phyloP scores from a whole-genome alignment of 176 grass and related monocot species.

The Elaeis guineensis region DNA sequence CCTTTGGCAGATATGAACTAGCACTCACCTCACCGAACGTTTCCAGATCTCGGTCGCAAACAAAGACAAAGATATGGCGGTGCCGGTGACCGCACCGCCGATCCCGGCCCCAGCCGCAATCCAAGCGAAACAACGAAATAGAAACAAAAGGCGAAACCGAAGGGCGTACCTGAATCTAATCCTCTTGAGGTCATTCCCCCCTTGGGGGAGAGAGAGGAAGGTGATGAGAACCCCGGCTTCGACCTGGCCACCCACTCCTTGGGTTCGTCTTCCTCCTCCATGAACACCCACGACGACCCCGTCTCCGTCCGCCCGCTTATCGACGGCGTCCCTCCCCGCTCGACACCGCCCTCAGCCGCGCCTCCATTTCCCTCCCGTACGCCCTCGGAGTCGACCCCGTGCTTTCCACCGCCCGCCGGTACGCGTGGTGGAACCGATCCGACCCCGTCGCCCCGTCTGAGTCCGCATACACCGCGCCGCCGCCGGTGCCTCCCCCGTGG shows the following conservation, averaged over 20 bases:
- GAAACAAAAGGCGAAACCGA: not conserved
- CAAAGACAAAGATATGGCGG: no score
- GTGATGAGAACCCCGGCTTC: constrained; percentile 97
- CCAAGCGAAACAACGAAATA: not conserved
- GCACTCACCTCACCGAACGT: no score
- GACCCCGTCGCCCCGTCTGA: constrained; percentile 42
- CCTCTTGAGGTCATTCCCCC: constrained; percentile 88
- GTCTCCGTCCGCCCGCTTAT: constrained; percentile 67
- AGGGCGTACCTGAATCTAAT: constrained; percentile 82
- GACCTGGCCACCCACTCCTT: constrained; percentile 98
- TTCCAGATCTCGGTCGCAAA: no score
- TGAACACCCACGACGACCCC: constrained; percentile 19
- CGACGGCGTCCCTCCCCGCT: constrained; percentile 75
- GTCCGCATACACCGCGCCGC: constrained; percentile 42
- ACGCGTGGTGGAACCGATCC: constrained; percentile 43
- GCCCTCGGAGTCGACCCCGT: constrained; percentile 36
- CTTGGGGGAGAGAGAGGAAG: constrained; percentile 69
- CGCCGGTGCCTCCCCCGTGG: constrained; percentile 31
- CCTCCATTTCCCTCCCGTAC: constrained; percentile 20
- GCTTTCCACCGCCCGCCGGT: constrained; percentile 30
- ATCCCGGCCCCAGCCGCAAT: not conserved
- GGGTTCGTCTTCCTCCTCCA: constrained; percentile 47
- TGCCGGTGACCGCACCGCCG: no score
- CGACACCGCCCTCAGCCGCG: constrained; percentile 18
- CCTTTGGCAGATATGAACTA: no score